A percentile compares a stretch with the other conserved stretches of the same genome.
phyloP scores from a whole-genome alignment of 495 filamentous ascomycete genomes.

The Penicillium alfredii region DNA sequence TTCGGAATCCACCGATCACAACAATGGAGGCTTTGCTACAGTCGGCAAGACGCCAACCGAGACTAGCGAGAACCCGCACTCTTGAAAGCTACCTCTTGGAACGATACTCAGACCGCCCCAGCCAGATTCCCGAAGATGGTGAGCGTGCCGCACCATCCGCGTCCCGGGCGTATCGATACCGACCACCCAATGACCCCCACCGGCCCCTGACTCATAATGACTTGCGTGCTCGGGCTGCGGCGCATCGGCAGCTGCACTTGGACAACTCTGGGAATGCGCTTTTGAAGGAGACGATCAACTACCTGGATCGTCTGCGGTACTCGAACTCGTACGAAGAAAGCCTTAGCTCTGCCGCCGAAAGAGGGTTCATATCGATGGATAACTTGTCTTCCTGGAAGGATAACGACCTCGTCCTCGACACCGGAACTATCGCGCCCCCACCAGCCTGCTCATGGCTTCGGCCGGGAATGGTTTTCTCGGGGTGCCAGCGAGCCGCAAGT shows the following conservation, averaged over 20 bases:
- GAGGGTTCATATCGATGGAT: slow-evolving; percentile 43
- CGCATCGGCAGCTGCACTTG: slow-evolving; percentile 46
- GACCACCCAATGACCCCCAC: slow-evolving; percentile 28
- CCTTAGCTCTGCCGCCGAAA: slow-evolving; percentile 43
- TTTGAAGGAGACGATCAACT: slow-evolving; percentile 59
- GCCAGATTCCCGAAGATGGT: slow-evolving; percentile 28
- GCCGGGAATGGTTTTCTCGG: slow-evolving; percentile 57
- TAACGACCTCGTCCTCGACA: slow-evolving; percentile 60
- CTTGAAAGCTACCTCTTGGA: slow-evolving; percentile 45
- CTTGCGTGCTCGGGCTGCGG: slow-evolving; percentile 40
- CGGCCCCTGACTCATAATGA: slow-evolving; percentile 37
- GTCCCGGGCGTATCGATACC: slow-evolving; percentile 33
- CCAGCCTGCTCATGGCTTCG: slow-evolving; percentile 60
- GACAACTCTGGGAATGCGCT: slow-evolving; percentile 38
- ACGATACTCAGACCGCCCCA: slow-evolving; percentile 28
- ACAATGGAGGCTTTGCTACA: slow-evolving; percentile 44
- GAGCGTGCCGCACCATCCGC: slow-evolving; percentile 22
- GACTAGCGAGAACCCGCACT: slow-evolving; percentile 39
- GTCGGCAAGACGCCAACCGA: slow-evolving; percentile 43
- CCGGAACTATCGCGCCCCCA: slow-evolving; percentile 46
- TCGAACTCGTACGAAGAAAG: slow-evolving; percentile 53
- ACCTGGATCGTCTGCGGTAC: slow-evolving; percentile 55
- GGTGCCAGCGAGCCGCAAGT: slow-evolving; percentile 49
- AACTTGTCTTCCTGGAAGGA: slow-evolving; percentile 38
- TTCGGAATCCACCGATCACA: slow-evolving; percentile 17